Base-by-base conservation (phyloP, 2,329 filamentous ascomycete genomes). In the Cytospora schulzeri region DNA sequence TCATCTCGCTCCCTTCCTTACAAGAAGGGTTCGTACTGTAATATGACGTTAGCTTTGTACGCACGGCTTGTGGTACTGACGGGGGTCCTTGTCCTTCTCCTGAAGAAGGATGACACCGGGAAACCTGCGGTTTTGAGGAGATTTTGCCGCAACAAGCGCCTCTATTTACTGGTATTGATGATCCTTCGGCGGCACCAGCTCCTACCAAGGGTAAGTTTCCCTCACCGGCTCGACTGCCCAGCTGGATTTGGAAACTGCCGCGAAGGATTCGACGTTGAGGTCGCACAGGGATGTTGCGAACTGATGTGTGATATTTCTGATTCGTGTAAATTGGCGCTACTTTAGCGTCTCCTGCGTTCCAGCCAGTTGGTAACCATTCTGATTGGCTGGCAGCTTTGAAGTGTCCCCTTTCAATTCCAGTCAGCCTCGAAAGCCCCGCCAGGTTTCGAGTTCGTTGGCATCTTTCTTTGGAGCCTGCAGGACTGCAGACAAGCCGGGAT, bases 331-430 rank as follows among this genome's bases (percentile, higher is more conserved):
- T 48, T 38, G 48, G 28, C 65, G 62, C 65, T 66, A 64, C 24
- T 64, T 52, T 64, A 52, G 62, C 57, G 53, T 54, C n/a, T 61
- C 28, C 54, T 60, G 50, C 33, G 63, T 53, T 60, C 53, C 65
- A 50, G 41, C 35, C 28, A 45, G 62, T 59, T 52, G 65, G 65
- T 67, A 67, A 51, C 62, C 55, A 58, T 57, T 52, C 62, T 53
- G 33, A 45, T 35, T 31, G 26, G 45, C 33, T 54, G 24, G n/a
- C 17, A 33, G n/a, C n/a, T 45, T 51, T 15, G 33, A 52, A 54
- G 45, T 15, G 33, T 19, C n/a, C 51, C 60, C 50, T 56, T 38
- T 45, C n/a, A 57, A 17, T 24, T 50, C 45, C 45, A 29, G 60
- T 45, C 38, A 60, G 57, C 52, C 38, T 58, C 24, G 26, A 22